phyloP scores from a whole-genome alignment of 164 flowering plant genomes.

The Aristolochia fimbriata region DNA sequence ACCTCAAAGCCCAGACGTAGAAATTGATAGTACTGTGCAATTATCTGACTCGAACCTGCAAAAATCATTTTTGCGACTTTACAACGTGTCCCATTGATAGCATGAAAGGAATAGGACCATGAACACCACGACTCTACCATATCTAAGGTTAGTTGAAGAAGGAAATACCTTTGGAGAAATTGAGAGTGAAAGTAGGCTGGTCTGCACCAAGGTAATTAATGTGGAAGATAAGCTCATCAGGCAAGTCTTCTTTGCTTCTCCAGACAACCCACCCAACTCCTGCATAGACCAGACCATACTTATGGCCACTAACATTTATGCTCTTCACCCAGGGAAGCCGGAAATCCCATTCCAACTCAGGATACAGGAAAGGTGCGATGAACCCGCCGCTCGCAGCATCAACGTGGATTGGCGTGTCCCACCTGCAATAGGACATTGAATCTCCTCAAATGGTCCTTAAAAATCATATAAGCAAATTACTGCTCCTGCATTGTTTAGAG shows the following conservation, averaged over 20 bases:
- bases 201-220: constrained; percentile 70
- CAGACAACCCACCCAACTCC: constrained; percentile 72
- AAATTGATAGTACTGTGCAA: constrained; percentile 70
- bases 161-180: constrained; percentile 61
- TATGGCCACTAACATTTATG: constrained; percentile 75
- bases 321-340: constrained; percentile 65
- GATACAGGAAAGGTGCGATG: constrained; percentile 36
- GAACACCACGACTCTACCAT: background rate
- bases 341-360: constrained; percentile 62
- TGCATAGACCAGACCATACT: constrained; percentile 65
- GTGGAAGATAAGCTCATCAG: constrained; percentile 64
- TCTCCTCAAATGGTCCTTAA: background rate
- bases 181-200: constrained; percentile 73
- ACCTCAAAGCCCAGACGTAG: constrained; percentile 67
- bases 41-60: constrained; percentile 61
- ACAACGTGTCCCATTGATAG: too few relatives aligned
- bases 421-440: constrained; percentile 8
- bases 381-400: constrained; percentile 57
- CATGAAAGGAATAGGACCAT: too few relatives aligned
- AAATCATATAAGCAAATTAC: too few relatives aligned
- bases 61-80: background rate
- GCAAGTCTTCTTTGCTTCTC: constrained; percentile 57
- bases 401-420: constrained; percentile 66
- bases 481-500: too few relatives aligned
- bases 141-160: too few relatives aligned